Evolutionary conservation across 164 flowering plant genomes (phyloP).

Genomic region (Chimonanthus salicifolius): DNA sequence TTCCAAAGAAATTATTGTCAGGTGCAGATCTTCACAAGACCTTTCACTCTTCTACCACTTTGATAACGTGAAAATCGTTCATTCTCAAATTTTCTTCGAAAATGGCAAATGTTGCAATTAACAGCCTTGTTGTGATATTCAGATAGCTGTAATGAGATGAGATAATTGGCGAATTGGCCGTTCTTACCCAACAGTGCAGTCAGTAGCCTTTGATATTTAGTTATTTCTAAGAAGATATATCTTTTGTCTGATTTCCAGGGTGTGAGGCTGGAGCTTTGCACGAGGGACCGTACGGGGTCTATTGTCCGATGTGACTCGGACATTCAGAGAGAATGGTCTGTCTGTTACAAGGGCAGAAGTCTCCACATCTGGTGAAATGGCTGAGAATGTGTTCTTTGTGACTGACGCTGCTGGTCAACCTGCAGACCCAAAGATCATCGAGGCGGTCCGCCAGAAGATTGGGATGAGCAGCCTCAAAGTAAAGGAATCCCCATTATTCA

Average conservation of each 20-base stretch:
- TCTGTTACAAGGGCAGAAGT: slow-evolving; percentile 86
- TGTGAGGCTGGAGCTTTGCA: slow-evolving; percentile 22
- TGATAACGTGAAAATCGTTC: too few relatives aligned
- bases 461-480: slow-evolving; percentile 58
- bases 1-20: too few relatives aligned
- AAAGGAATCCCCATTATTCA: slow-evolving; percentile 50
- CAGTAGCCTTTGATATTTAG: not conserved
- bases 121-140: too few relatives aligned
- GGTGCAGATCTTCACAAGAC: too few relatives aligned
- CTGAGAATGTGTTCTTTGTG: slow-evolving; percentile 65
- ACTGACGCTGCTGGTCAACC: slow-evolving; percentile 62
- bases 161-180: too few relatives aligned
- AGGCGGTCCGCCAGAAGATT: slow-evolving; percentile 49
- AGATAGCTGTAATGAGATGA: too few relatives aligned
- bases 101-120: too few relatives aligned
- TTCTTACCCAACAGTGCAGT: too few relatives aligned
- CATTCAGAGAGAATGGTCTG: slow-evolving; percentile 85
- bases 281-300: slow-evolving; percentile 54
- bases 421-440: slow-evolving; percentile 52
- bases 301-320: slow-evolving; percentile 77
- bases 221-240: not conserved
- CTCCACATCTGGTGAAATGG: slow-evolving; percentile 51
- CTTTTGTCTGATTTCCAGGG: slow-evolving; percentile 17
- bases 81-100: too few relatives aligned
- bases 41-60: too few relatives aligned